Base-by-base conservation (phyloP, 1,139 yeast genomes). In the Candida sp. region DNA sequence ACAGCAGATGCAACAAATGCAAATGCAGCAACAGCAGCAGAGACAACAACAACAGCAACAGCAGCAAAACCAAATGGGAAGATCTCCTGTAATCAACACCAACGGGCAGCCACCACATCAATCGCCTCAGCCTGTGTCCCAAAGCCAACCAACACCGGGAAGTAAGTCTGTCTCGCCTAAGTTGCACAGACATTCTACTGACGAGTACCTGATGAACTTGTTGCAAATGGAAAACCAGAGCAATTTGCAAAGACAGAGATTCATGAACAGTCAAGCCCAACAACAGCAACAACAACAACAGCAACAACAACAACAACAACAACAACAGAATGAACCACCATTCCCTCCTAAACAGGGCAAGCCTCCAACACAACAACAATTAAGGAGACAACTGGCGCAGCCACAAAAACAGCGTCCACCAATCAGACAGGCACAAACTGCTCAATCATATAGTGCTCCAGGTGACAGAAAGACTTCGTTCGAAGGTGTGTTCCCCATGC, bases 161-260 rank as follows among this genome's bases (percentile, higher is more conserved):
- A 44, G 17, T 28, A 44, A 37, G 4, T 32, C 26, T 22, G 47
- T 35, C n/a, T 37, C 47, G 3, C 44, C 49, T 9, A 46, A 46
- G 33, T 50, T 46, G 31, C 54, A 49, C 47, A 54, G 51, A 54
- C 59, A 63, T 34, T 63, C 66, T 3, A 54, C 65, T 11, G 63
- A 54, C 42, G 71, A 66, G 32, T 66, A 66, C 51, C 72, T 67
- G 51, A 52, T 60, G 54, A 67, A 62, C 47, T 52, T 67, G 38
- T 51, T 63, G 42, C 59, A 63, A 43, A 65, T 66, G 69, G 70
- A 66, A 33, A 63, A 63, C 51, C 71, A 65, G 48, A 66, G 66
- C 46, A 61, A 65, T 50, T 44, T 63, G 38, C 72, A 66, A 47
- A 59, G 63, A 53, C 63, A 63, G 33, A 70, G 66, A 49, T 62